Evolutionary conservation across 1,284 basidiomycete genomes (phyloP).

Genomic region (Cryptococcus hybrid): DNA sequence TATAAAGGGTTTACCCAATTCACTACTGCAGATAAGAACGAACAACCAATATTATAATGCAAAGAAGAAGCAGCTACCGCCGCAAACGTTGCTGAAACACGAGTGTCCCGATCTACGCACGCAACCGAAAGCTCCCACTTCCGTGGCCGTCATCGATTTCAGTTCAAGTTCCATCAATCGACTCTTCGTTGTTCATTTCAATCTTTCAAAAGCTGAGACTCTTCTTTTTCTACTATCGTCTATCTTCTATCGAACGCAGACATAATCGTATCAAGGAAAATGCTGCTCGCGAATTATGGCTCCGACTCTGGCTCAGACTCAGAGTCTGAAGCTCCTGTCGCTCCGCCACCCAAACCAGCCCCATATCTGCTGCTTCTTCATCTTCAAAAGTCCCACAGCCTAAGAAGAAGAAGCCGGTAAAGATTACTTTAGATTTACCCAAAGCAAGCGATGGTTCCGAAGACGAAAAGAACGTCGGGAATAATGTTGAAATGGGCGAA

Average conservation of each 20-base stretch:
- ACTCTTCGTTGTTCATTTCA: neutral
- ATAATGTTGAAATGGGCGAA: conserved; percentile 1
- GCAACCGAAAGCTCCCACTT: too few species aligned
- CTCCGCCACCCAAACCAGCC: conserved; percentile 4
- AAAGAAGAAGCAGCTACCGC: too few species aligned
- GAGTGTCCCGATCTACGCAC: neutral
- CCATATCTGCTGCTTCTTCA: conserved; percentile 2
- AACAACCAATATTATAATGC: too few species aligned
- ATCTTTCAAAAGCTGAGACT: neutral
- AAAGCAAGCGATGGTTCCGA: conserved; percentile 13
- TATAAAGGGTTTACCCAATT: too few species aligned
- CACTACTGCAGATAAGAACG: too few species aligned
- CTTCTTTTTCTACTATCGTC: too few species aligned
- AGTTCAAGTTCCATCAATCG: neutral
- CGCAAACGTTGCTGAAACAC: too few species aligned
- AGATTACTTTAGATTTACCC: conserved; percentile 46
- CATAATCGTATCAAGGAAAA: conserved; percentile 6
- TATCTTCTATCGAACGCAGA: too few species aligned
- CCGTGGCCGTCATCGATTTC: neutral
- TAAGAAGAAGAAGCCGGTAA: conserved; percentile 33
- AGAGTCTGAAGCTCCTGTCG: conserved; percentile 19
- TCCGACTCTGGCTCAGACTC: conserved; percentile 42
- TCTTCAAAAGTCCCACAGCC: neutral
- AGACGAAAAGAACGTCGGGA: conserved; percentile 4
- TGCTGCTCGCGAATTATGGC: conserved; percentile 48